phyloP scores from a whole-genome alignment of 1,139 yeast species.

The Tardiomyces depauwii region DNA sequence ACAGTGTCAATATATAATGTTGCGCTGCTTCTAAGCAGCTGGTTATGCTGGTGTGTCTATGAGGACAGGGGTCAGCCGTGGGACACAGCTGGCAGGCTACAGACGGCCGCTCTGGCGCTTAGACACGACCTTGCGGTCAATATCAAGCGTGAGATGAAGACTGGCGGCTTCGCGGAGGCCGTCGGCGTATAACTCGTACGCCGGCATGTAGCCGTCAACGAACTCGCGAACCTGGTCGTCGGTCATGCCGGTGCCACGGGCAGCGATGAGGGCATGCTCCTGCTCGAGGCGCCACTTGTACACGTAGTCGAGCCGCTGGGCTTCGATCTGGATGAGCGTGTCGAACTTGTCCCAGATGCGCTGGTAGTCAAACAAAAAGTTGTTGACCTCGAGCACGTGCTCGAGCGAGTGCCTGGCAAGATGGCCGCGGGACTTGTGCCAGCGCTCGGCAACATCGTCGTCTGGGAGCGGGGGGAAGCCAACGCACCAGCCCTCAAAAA shows the following conservation, averaged over 20 bases:
- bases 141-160: no score
- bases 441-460: slow-evolving; percentile 14
- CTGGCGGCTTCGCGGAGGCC: slow-evolving; percentile 22
- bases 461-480: slow-evolving; percentile 50
- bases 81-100: slow-evolving; percentile 1
- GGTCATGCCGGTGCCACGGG: slow-evolving; percentile 65
- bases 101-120: slow-evolving; percentile 1
- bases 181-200: slow-evolving; percentile 58
- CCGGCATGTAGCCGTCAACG: slow-evolving; percentile 79
- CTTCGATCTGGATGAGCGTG: slow-evolving; percentile 49
- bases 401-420: slow-evolving; percentile 14
- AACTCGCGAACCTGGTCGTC: slow-evolving; percentile 55
- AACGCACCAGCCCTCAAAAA: slow-evolving; percentile 92
- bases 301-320: slow-evolving; percentile 50
- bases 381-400: slow-evolving; percentile 37
- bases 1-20: no score
- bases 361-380: slow-evolving; percentile 37
- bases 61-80: no score
- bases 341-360: slow-evolving; percentile 50
- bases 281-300: slow-evolving; percentile 78
- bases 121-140: background rate
- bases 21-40: no score
- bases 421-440: background rate
- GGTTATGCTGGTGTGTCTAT: no score
- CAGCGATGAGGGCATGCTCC: slow-evolving; percentile 52